These are phyloP conservation scores for Canna indica DNA, from an alignment of 176 grass and related monocot species.

Conservation along the genomic window DNA sequence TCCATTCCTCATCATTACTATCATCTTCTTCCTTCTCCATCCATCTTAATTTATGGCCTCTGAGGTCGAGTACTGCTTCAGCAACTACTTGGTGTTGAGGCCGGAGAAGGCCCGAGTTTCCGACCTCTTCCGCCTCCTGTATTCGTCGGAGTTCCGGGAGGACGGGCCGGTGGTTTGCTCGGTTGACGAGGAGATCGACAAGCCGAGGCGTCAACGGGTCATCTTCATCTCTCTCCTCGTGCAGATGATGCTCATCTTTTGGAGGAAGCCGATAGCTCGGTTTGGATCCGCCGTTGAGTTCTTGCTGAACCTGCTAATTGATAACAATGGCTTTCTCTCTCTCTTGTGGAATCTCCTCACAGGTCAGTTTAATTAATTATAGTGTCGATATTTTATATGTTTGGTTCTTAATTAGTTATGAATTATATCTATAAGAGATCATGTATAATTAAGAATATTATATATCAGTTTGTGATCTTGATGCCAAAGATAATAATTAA, in stretches of 20 bases:
- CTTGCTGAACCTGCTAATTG: slow-evolving; percentile 22
- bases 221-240: slow-evolving; percentile 41
- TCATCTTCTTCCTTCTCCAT: not conserved
- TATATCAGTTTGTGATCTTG: no score
- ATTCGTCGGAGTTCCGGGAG: slow-evolving; percentile 32
- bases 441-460: no score
- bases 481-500: no score
- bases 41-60: not conserved
- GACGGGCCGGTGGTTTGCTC: slow-evolving; percentile 39
- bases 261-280: slow-evolving; percentile 17
- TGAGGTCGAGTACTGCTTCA: slow-evolving; percentile 38
- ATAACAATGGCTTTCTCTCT: not conserved
- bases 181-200: slow-evolving; percentile 28
- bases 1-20: not conserved
- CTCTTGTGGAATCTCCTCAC: not conserved
- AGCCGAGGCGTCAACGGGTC: slow-evolving; percentile 20
- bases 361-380: not conserved
- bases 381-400: not conserved
- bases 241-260: slow-evolving; percentile 22
- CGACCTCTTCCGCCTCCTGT: slow-evolving; percentile 44
- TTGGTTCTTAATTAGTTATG: not conserved
- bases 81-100: slow-evolving; percentile 48
- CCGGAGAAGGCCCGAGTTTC: slow-evolving; percentile 33
- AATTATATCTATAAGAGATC: not conserved
- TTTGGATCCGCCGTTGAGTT: slow-evolving; percentile 31